phyloP scores from a whole-genome alignment of 257 asterid genomes.

The Scutellaria baicalensis region DNA sequence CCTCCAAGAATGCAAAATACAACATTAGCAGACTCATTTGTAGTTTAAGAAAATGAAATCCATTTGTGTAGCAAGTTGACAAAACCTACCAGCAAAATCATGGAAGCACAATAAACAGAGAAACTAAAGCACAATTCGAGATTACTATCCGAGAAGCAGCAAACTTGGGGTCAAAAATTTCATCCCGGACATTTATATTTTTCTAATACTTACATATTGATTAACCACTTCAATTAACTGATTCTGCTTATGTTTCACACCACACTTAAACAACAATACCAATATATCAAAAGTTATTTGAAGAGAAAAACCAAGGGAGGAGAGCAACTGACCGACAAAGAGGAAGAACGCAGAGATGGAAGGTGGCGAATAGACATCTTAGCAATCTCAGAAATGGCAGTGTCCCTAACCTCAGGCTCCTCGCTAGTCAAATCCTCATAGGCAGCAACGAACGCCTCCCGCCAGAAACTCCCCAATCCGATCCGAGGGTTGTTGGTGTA shows the following conservation, averaged over 20 bases:
- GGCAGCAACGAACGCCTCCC: constrained; percentile 74
- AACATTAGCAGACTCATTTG: not conserved
- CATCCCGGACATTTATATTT: not conserved
- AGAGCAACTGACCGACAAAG: constrained; percentile 31
- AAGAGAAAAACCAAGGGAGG: not conserved
- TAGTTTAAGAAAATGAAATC: not conserved
- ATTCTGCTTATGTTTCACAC: not conserved
- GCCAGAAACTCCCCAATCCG: constrained; percentile 66
- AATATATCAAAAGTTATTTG: too few species aligned
- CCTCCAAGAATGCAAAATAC: not conserved
- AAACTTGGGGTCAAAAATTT: not conserved
- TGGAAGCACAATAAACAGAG: not conserved
- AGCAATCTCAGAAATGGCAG: constrained; percentile 67
- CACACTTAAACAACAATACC: not conserved
- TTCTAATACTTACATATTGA: not conserved
- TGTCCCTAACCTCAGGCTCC: constrained; percentile 35
- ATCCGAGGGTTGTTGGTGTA: constrained; percentile 51
- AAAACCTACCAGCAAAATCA: too few species aligned
- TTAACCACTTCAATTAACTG: not conserved
- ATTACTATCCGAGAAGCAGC: not conserved
- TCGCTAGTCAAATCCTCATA: constrained; percentile 70
- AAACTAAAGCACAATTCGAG: not conserved
- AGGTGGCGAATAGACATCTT: constrained; percentile 58
- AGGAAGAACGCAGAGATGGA: constrained; percentile 32
- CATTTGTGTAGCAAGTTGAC: not conserved